Base-by-base conservation (phyloP, 2,329 filamentous ascomycete species). In the Botryotinia narcissicola region DNA sequence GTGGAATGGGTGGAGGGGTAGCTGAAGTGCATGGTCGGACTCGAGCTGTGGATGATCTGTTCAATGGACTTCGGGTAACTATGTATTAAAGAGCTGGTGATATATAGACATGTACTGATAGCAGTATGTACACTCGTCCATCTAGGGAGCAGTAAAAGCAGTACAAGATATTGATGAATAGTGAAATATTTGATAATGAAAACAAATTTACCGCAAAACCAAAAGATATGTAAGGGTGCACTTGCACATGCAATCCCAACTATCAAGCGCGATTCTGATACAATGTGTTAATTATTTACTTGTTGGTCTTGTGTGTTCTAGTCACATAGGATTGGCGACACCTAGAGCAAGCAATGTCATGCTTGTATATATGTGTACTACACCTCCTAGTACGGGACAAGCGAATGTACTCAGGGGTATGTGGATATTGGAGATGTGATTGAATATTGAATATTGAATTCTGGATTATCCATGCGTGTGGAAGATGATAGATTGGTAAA, bases 131-230 rank as follows among this genome's bases (percentile, higher is more conserved):
- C 25, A 54, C 48, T 54, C 7, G 10, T 54, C 25, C 4, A 54
- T 16, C 1, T 7, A 7, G n/a, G 25, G 14, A 54, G 14, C 10
- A 16, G 48, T 54, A n/a, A 9, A n/a, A n/a, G 3, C 7, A 7
- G 25, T 16, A 16, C 0, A n/a, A n/a, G 5, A n/a, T n/a, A n/a
- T 16, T 9, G 6, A 5, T 16, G 1, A 5, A n/a, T 14, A n/a
- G 14, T 54, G 25, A 54, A 6, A n/a, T n/a, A 2, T 7, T 18
- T 54, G 25, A n/a, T 12, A n/a, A 16, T n/a, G n/a, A 18, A 44
- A 29, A 29, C 51, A 3, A 54, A 54, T 54, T 8, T n/a, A 0
- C 48, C 1, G 5, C 6, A 6, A 7, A 29, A 54, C 42, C 42
- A 44, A 44, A 44, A n/a, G 14, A 16, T 29, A 18, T 1, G 10